Evolutionary conservation across 768 basidiomycete species (phyloP).

Genomic region (Lepiota brunneoincarnata): DNA sequence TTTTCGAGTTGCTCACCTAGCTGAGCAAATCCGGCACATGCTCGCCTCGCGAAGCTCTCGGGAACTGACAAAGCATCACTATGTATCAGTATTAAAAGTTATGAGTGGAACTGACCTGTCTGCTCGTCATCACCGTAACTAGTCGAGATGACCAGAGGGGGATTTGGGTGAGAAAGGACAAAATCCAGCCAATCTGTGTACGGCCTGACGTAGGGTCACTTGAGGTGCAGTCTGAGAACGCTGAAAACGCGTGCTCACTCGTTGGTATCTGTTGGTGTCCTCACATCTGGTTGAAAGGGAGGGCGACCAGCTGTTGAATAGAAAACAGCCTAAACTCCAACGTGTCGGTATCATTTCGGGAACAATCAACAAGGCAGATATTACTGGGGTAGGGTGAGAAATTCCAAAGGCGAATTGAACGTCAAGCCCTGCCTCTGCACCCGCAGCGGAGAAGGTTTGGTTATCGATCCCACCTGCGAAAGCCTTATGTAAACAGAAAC

Average conservation of each 20-base stretch:
- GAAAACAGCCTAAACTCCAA: slow-evolving; percentile 39
- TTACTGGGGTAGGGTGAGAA: slow-evolving; percentile 53
- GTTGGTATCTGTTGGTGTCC: slow-evolving; percentile 34
- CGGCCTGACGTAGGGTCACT: slow-evolving; percentile 20
- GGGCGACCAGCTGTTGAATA: slow-evolving; percentile 62
- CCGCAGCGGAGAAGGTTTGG: slow-evolving; percentile 48
- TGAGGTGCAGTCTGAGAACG: slow-evolving; percentile 15
- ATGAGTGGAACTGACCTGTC: slow-evolving; percentile 38
- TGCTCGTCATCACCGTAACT: slow-evolving; percentile 72
- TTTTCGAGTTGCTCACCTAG: slow-evolving; percentile 36
- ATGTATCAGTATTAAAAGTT: neutral
- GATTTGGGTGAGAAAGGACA: slow-evolving; percentile 36
- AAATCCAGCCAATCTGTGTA: slow-evolving; percentile 58
- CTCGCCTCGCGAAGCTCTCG: slow-evolving; percentile 45
- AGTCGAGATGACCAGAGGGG: slow-evolving; percentile 61
- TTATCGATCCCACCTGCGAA: slow-evolving; percentile 53
- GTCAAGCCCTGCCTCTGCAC: slow-evolving; percentile 62
- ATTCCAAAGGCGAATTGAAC: slow-evolving; percentile 62
- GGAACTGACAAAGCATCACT: slow-evolving; percentile 39
- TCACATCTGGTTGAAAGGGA: slow-evolving; percentile 48
- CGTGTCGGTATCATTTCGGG: neutral
- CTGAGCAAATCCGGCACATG: slow-evolving; percentile 55
- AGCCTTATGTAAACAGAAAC: slow-evolving; percentile 12
- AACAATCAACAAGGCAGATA: neutral
- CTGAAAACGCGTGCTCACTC: slow-evolving; percentile 25